A percentile compares a stretch with the other conserved stretches of the same genome.
Evolutionary conservation across 495 filamentous ascomycete species (phyloP).

Genomic region (Penicillium coprophilum): DNA sequence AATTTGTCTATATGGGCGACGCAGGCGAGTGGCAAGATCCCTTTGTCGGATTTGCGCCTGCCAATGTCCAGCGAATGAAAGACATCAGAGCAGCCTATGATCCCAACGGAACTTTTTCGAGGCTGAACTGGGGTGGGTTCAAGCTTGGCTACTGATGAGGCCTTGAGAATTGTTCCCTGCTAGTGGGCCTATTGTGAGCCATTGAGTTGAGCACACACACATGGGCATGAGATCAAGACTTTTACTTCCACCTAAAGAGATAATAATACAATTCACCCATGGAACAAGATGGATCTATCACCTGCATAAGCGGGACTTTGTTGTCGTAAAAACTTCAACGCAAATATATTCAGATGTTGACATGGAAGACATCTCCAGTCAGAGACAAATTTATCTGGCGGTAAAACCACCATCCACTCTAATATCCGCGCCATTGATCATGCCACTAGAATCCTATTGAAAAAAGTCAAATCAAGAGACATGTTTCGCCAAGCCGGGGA

Average conservation of each 20-base stretch:
- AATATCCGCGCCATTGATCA: constrained; percentile 47
- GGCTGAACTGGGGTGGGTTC: constrained; percentile 31
- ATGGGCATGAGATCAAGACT: too few species aligned
- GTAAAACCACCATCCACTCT: constrained; percentile 46
- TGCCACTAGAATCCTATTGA: constrained; percentile 42
- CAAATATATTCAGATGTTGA: not conserved
- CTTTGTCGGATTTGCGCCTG: constrained; percentile 36
- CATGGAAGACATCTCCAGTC: not conserved
- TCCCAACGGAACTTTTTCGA: constrained; percentile 23
- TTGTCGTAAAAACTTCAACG: not conserved
- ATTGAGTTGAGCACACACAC: too few species aligned
- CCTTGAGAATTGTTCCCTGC: too few species aligned
- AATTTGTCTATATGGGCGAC: constrained; percentile 40
- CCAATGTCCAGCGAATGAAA: constrained; percentile 34
- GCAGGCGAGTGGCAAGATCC: constrained; percentile 41
- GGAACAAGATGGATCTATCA: too few species aligned
- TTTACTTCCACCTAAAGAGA: too few species aligned
- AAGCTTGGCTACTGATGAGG: constrained; percentile 16
- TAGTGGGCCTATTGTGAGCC: too few species aligned
- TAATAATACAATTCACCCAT: too few species aligned
- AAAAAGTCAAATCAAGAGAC: constrained; percentile 10
- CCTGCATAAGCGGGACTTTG: not conserved
- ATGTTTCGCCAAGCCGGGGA: not conserved
- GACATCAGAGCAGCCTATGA: constrained; percentile 38
- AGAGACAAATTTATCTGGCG: constrained; percentile 22